phyloP scores from a whole-genome alignment of 2,329 filamentous ascomycete genomes.

The Botrytis medusae region DNA sequence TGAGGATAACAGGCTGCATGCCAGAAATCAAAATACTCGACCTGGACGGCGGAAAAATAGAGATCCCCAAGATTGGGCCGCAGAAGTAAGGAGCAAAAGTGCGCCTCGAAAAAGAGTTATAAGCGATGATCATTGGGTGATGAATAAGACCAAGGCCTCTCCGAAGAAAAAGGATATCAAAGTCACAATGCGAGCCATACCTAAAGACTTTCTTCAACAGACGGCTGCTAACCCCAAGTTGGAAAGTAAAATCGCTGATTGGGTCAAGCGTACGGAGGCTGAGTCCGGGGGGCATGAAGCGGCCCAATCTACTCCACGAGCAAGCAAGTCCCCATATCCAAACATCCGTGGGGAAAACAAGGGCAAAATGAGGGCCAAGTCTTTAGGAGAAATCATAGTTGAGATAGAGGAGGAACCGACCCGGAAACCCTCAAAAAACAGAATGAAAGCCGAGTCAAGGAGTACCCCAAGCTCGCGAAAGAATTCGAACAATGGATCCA shows the following conservation, averaged over 20 bases:
- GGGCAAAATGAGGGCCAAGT: slow-evolving; percentile 19
- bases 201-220: slow-evolving; percentile 57
- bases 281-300: neutral
- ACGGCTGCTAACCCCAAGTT: slow-evolving; percentile 56
- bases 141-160: slow-evolving; percentile 49
- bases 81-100: slow-evolving; percentile 32
- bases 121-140: slow-evolving; percentile 87
- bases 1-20: slow-evolving; percentile 57
- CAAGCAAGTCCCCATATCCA: slow-evolving; percentile 15
- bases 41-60: slow-evolving; percentile 34
- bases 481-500: slow-evolving; percentile 26
- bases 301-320: neutral
- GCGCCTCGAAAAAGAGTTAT: slow-evolving; percentile 84
- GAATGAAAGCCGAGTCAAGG: slow-evolving; percentile 3
- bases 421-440: neutral
- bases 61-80: slow-evolving; percentile 35
- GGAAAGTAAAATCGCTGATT: slow-evolving; percentile 60
- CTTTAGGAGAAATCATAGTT: slow-evolving; percentile 19
- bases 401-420: slow-evolving; percentile 12
- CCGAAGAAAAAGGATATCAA: slow-evolving; percentile 40
- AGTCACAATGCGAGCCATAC: slow-evolving; percentile 41
- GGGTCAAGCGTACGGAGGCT: slow-evolving; percentile 46
- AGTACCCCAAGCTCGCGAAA: slow-evolving; percentile 19
- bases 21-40: slow-evolving; percentile 38
- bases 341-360: slow-evolving; percentile 11